Base-by-base conservation (phyloP, 1,284 basidiomycete species). In the Melampsora americana region DNA sequence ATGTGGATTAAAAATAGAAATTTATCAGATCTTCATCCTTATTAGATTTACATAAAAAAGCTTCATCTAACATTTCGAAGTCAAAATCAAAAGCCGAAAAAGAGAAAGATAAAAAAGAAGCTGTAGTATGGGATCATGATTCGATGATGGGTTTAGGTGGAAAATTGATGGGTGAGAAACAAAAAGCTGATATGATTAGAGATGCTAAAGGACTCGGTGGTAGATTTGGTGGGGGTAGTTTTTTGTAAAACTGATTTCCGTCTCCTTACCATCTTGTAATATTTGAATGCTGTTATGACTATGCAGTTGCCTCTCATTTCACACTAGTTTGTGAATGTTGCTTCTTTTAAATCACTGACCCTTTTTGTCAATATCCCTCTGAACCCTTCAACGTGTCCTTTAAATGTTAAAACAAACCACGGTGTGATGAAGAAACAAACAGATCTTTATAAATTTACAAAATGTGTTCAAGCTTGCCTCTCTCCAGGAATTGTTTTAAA, bases 101-200 rank as follows among this genome's bases (percentile, higher is more conserved):
- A 9, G 85, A 86, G 14, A 83, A 84, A 6, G 84, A 88, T 16
- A 87, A 88, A 42, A 86, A 86, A 64, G 84, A 87, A 0, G 83
- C 87, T 0, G 89, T 81, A 0, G 91, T 95, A 59, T 96, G 93
- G 93, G 93, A 96, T 80, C 91, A 91, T 80, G 85, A 88, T 53
- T 86, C 92, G 28, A 92, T 94, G 83, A 94, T 96, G 92, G 87
- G 87, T 3, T 81, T 94, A 16, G 89, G 89, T 5, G 93, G 93
- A 5, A 85, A 91, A 68, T 84, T 95, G 50, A 89, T 96, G 89
- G 91, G 91, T 79, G 92, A 94, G 78, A 86, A 86, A 75, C 89
- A 91, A 81, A 86, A 93, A 74, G 85, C 87, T 71, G 89, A 89
- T 80, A 86, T 92, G 83, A 86, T 96, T 79, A 86, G 86, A 69